Conservation (phyloP, 2,329 filamentous ascomycete species). For the Colletotrichum lini region DNA sequence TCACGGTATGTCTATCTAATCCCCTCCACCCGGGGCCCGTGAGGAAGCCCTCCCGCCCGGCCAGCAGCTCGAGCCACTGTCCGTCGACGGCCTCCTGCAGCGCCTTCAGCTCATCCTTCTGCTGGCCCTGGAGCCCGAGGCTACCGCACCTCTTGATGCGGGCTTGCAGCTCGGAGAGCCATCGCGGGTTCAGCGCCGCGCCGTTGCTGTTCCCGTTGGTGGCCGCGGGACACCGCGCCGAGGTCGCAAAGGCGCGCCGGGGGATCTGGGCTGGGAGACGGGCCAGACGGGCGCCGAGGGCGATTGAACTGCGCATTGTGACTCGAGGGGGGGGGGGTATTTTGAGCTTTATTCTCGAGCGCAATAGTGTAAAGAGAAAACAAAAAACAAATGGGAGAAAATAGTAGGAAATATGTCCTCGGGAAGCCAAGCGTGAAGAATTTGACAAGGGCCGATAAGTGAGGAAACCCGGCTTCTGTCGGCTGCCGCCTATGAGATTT, state of each 20-base stretch:
- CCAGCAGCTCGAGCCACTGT: conserved; percentile 80
- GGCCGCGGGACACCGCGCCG: conserved; percentile 7
- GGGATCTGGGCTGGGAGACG: neutral
- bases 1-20: conserved; percentile 76
- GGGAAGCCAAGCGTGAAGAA: neutral
- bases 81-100: conserved; percentile 32
- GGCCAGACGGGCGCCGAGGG: conserved; percentile 17
- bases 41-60: conserved; percentile 82
- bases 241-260: conserved; percentile 27
- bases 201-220: neutral
- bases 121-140: neutral
- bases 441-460: conserved; percentile 11
- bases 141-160: conserved; percentile 42
- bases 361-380: neutral
- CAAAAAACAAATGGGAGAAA: neutral
- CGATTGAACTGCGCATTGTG: conserved; percentile 7
- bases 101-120: conserved; percentile 23
- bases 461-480: conserved; percentile 34
- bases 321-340: neutral
- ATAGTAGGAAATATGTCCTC: too few species aligned
- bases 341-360: neutral
- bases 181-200: conserved; percentile 45
- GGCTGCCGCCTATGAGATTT: conserved; percentile 10
- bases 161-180: conserved; percentile 48
- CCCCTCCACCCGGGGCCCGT: conserved; percentile 71